Evolutionary conservation across 2,329 filamentous ascomycete genomes (phyloP).

Genomic region (Diaporthe citri): DNA sequence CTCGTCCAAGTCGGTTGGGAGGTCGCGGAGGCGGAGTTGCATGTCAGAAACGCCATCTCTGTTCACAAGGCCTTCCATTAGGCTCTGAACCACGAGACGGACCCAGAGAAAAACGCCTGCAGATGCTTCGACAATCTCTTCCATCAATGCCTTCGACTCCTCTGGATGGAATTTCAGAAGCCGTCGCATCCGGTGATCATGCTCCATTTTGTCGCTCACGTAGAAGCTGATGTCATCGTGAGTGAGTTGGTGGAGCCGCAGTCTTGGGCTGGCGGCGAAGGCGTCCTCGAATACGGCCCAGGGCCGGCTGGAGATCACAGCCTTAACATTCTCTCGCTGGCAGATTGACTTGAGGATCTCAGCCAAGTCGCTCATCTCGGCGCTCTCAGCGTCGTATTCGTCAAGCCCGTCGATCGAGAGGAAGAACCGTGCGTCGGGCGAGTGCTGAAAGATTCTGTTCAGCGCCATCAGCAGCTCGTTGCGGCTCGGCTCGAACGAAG

Average conservation of each 20-base stretch:
- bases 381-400: background rate
- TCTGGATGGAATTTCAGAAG: background rate
- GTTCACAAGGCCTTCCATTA: background rate
- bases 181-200: background rate
- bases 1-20: constrained; percentile 15
- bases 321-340: constrained; percentile 7
- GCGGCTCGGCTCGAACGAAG: constrained; percentile 7
- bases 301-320: background rate
- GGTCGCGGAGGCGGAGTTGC: background rate
- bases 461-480: constrained; percentile 1
- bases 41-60: constrained; percentile 1
- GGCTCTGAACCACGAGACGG: constrained; percentile 1
- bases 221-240: constrained; percentile 13
- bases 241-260: constrained; percentile 1
- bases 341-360: background rate
- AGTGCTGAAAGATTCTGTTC: constrained; percentile 1
- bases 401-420: constrained; percentile 11
- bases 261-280: background rate
- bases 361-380: background rate
- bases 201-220: background rate
- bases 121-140: constrained; percentile 9
- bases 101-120: constrained; percentile 18
- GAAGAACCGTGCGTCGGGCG: background rate
- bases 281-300: constrained; percentile 11
- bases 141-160: background rate